These are phyloP conservation scores for Lepidium didymum DNA, from an alignment of 345 rosid genomes.

Conservation along the genomic window DNA sequence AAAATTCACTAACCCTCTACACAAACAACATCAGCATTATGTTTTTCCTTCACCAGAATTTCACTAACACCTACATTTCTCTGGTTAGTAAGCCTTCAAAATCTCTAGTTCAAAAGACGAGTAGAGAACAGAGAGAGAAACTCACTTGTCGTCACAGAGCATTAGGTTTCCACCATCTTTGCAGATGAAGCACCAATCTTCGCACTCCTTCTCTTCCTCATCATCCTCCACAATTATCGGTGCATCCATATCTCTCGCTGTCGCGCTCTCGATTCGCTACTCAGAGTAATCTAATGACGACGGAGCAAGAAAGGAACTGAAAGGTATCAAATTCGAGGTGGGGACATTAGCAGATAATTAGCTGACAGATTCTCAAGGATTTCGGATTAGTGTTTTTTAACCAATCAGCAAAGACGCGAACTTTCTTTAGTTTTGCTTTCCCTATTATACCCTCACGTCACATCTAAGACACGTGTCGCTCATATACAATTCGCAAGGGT, in stretches of 20 bases:
- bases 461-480: neutral
- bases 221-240: neutral
- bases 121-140: neutral
- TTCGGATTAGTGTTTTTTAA: neutral
- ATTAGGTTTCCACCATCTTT: constrained; percentile 28
- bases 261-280: neutral
- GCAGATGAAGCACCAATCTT: constrained; percentile 33
- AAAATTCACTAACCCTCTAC: neutral
- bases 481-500: neutral
- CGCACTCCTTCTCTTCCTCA: constrained; percentile 12
- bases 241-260: neutral
- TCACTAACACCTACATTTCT: neutral
- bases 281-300: neutral
- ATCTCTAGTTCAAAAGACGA: neutral
- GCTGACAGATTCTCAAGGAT: neutral
- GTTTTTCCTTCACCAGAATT: neutral
- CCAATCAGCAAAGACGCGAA: neutral
- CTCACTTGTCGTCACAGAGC: constrained; percentile 27
- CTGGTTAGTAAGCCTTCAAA: neutral
- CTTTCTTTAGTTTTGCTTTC: neutral
- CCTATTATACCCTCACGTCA: neutral
- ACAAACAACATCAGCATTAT: neutral
- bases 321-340: too few relatives aligned
- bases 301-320: neutral
- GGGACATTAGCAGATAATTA: neutral